Evolutionary conservation across 2,329 filamentous ascomycete genomes (phyloP).

Genomic region (Trichoderma gracile): DNA sequence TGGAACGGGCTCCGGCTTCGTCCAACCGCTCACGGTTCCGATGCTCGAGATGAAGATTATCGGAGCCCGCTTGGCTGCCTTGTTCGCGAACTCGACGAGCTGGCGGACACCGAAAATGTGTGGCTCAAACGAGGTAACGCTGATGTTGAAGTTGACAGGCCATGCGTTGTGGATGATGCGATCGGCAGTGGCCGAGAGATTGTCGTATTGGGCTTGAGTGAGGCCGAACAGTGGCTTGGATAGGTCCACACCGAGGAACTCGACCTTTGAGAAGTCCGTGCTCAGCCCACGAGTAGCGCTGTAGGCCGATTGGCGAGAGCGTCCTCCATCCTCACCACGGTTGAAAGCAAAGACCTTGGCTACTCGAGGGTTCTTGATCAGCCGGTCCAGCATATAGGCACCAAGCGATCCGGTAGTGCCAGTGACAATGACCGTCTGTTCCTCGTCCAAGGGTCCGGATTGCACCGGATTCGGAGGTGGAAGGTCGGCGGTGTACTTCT

Average conservation of each 20-base stretch:
- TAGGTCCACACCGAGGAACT: slow-evolving; percentile 53
- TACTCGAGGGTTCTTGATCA: slow-evolving; percentile 33
- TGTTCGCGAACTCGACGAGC: slow-evolving; percentile 46
- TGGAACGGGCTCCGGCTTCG: slow-evolving; percentile 37
- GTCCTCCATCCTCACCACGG: slow-evolving; percentile 40
- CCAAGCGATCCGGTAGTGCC: slow-evolving; percentile 89
- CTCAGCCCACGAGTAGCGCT: slow-evolving; percentile 43
- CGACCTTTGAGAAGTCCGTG: slow-evolving; percentile 42
- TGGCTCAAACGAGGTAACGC: slow-evolving; percentile 50
- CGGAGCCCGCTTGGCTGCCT: slow-evolving; percentile 37
- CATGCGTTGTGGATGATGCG: slow-evolving; percentile 54
- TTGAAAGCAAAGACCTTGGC: slow-evolving; percentile 34
- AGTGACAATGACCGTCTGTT: slow-evolving; percentile 71
- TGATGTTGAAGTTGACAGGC: slow-evolving; percentile 54
- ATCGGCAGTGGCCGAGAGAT: slow-evolving; percentile 25
- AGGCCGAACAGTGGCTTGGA: slow-evolving; percentile 31
- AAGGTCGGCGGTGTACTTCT: slow-evolving; percentile 37
- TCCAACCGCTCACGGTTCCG: slow-evolving; percentile 42
- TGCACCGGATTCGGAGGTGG: slow-evolving; percentile 29
- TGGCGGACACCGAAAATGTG: slow-evolving; percentile 53
- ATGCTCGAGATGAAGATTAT: slow-evolving; percentile 50
- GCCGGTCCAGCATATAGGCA: slow-evolving; percentile 61
- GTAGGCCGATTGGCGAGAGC: slow-evolving; percentile 41
- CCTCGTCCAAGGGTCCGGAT: slow-evolving; percentile 32
- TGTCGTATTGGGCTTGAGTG: slow-evolving; percentile 19